phyloP scores from a whole-genome alignment of 768 basidiomycete genomes.

The Kwoniella heveanensis region DNA sequence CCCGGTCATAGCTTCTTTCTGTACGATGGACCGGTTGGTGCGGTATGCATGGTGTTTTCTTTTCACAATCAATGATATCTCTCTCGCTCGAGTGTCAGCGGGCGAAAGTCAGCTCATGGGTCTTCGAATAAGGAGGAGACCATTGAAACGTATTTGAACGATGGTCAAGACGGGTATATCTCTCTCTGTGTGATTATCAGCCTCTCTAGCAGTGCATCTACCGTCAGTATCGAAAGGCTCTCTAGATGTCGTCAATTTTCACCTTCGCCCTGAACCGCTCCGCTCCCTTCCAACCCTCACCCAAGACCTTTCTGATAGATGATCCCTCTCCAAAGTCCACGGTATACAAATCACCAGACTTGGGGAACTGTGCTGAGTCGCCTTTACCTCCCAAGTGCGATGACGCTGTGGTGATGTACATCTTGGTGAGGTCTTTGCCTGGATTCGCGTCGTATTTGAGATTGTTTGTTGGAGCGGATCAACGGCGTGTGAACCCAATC shows the following conservation, averaged over 20 bases:
- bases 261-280: conserved; percentile 31
- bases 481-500: too few relatives aligned
- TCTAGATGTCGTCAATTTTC: not conserved
- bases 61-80: not conserved
- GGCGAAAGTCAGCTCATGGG: too few relatives aligned
- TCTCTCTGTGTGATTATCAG: too few relatives aligned
- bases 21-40: conserved; percentile 1
- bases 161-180: too few relatives aligned
- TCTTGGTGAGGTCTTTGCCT: conserved; percentile 38
- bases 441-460: too few relatives aligned
- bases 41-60: conserved; percentile 10
- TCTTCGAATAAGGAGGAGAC: too few relatives aligned
- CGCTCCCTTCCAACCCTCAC: conserved; percentile 41
- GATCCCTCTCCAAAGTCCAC: conserved; percentile 38
- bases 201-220: not conserved
- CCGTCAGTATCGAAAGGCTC: not conserved
- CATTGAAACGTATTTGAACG: too few relatives aligned
- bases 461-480: too few relatives aligned
- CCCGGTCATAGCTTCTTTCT: conserved; percentile 19
- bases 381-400: conserved; percentile 28
- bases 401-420: conserved; percentile 44
- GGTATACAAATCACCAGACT: conserved; percentile 40
- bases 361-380: conserved; percentile 28
- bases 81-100: too few relatives aligned
- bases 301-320: conserved; percentile 33